phyloP scores from a whole-genome alignment of 169 alveolate genomes.

The Plasmodium yoelii region DNA sequence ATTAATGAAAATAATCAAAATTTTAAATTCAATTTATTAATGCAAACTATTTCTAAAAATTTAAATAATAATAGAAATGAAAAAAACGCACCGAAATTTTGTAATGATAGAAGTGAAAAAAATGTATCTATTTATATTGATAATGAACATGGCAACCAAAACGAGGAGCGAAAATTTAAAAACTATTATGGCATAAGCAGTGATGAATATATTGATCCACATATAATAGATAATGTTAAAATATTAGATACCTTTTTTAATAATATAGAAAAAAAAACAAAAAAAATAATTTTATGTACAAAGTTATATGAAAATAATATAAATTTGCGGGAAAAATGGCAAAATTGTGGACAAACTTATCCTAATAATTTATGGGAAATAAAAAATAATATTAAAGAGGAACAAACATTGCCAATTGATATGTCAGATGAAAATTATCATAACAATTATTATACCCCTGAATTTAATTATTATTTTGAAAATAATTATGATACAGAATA shows the following conservation, averaged over 20 bases:
- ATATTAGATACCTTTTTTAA: constrained; percentile 18
- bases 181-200: not conserved
- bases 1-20: no score
- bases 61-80: not conserved
- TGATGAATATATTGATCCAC: not conserved
- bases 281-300: not conserved
- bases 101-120: not conserved
- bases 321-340: constrained; percentile 9
- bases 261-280: not conserved
- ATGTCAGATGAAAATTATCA: no score
- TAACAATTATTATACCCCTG: no score
- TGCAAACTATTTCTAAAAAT: not conserved
- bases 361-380: no score
- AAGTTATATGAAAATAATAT: constrained; percentile 2
- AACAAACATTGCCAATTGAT: no score
- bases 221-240: not conserved
- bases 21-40: no score
- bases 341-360: not conserved
- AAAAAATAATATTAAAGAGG: no score
- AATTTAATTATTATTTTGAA: no score
- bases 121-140: not conserved
- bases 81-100: not conserved
- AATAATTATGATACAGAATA: no score
- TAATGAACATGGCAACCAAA: not conserved
- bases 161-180: not conserved